Evolutionary conservation across 2,329 filamentous ascomycete species (phyloP).

Genomic region (Fusarium siculi): DNA sequence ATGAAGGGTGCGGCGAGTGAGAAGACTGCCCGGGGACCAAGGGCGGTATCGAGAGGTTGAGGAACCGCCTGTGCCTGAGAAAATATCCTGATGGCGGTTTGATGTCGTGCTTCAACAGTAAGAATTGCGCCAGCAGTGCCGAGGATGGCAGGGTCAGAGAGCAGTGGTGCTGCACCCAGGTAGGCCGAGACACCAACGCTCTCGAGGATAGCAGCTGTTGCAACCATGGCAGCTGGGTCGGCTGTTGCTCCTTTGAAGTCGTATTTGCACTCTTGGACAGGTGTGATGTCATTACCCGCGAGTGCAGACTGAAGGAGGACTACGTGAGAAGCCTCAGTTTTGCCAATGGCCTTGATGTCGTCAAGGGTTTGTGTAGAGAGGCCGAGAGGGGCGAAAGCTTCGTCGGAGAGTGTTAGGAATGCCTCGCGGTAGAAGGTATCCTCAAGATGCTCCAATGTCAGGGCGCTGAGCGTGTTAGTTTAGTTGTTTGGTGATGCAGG

Average conservation of each 20-base stretch:
- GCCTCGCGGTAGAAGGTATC: conserved; percentile 77
- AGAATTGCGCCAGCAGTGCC: conserved; percentile 75
- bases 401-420: conserved; percentile 72
- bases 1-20: conserved; percentile 80
- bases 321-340: conserved; percentile 66
- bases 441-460: conserved; percentile 81
- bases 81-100: conserved; percentile 75
- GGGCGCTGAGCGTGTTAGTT: conserved; percentile 54
- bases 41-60: conserved; percentile 75
- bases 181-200: conserved; percentile 79
- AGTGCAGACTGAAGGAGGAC: conserved; percentile 53
- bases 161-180: conserved; percentile 75
- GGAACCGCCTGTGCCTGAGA: conserved; percentile 68
- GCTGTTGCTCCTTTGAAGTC: conserved; percentile 79
- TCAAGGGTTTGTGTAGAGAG: conserved; percentile 43
- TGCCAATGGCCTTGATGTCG: conserved; percentile 70
- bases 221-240: conserved; percentile 73
- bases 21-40: conserved; percentile 76
- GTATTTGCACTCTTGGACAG: conserved; percentile 77
- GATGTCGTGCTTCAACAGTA: conserved; percentile 78
- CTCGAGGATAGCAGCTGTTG: conserved; percentile 76
- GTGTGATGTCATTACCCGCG: conserved; percentile 69
- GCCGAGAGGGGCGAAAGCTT: conserved; percentile 69
- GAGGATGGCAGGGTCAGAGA: conserved; percentile 69
- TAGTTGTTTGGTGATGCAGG: neutral